Evolutionary conservation across 2,329 filamentous ascomycete genomes (phyloP).

Genomic region (Hypomyces rosellus): DNA sequence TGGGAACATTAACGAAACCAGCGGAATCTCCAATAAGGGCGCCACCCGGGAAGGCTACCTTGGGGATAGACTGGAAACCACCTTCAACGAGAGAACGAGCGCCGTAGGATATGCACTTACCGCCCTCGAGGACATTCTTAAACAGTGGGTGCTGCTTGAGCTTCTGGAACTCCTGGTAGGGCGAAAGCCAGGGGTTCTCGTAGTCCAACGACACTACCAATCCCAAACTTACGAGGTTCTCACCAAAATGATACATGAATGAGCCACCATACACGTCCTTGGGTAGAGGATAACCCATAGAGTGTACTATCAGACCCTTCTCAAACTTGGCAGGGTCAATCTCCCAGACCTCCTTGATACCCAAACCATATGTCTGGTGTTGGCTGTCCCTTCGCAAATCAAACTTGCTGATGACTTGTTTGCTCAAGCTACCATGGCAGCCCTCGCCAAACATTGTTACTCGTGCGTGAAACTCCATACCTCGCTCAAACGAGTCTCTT

Average conservation of each 20-base stretch:
- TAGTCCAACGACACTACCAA: slow-evolving; percentile 94
- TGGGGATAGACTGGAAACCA: slow-evolving; percentile 95
- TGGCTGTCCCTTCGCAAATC: slow-evolving; percentile 84
- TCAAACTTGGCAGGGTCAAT: slow-evolving; percentile 87
- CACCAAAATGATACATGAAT: slow-evolving; percentile 99
- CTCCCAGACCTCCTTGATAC: slow-evolving; percentile 97
- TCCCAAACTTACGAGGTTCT: slow-evolving; percentile 89
- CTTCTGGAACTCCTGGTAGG: slow-evolving; percentile 95
- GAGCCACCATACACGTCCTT: slow-evolving; percentile 89
- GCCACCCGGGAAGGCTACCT: slow-evolving; percentile 91
- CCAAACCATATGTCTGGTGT: slow-evolving; percentile 90
- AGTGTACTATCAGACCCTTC: slow-evolving; percentile 78
- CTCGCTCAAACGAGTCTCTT: slow-evolving; percentile 87
- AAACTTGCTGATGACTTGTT: slow-evolving; percentile 92
- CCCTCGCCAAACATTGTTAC: slow-evolving; percentile 91
- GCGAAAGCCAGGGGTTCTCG: slow-evolving; percentile 90
- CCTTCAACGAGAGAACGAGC: slow-evolving; percentile 89
- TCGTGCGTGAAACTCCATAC: slow-evolving; percentile 95
- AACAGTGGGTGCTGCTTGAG: slow-evolving; percentile 97
- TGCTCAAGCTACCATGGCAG: slow-evolving; percentile 90
- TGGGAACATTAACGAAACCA: slow-evolving; percentile 94
- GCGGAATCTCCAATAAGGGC: slow-evolving; percentile 94
- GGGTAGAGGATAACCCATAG: slow-evolving; percentile 86
- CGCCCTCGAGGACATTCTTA: slow-evolving; percentile 78
- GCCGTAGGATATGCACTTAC: slow-evolving; percentile 95